Percentiles rank a stretch among this genome's conserved stretches.
Conservation (phyloP, 768 basidiomycete species). For the Porphyrellus cyaneotinctus region DNA sequence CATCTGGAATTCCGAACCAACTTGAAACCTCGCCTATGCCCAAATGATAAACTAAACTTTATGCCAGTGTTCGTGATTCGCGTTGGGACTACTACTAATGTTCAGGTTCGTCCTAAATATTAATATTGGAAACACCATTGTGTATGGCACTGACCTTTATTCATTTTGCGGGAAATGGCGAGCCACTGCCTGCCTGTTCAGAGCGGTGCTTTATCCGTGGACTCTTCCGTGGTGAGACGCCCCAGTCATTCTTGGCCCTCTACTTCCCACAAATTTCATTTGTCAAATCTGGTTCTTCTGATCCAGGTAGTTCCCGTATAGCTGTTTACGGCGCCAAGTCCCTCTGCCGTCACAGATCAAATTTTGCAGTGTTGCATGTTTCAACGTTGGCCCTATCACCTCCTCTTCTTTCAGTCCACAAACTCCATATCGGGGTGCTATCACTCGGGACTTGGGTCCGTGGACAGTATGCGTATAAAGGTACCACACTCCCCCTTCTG, state of each 20-base stretch:
- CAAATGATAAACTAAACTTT: too few species aligned
- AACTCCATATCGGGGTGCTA: constrained; percentile 28
- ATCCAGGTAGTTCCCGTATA: constrained; percentile 13
- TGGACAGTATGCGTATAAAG: constrained; percentile 33
- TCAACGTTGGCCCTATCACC: constrained; percentile 32
- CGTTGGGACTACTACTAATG: too few species aligned
- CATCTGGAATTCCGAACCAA: too few species aligned
- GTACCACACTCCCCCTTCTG: constrained; percentile 4
- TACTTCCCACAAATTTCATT: constrained; percentile 1
- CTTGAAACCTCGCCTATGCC: too few species aligned
- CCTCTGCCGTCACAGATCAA: constrained; percentile 28
- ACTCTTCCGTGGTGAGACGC: constrained; percentile 18
- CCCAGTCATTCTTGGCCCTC: constrained; percentile 17
- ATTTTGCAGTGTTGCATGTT: constrained; percentile 30
- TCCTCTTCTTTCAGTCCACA: constrained; percentile 26
- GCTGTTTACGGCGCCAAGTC: constrained; percentile 25
- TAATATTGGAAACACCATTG: too few species aligned
- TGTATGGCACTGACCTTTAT: constrained; percentile 23
- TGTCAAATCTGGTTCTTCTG: constrained; percentile 21
- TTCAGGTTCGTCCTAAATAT: too few species aligned
- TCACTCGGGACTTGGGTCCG: constrained; percentile 15
- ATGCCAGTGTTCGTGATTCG: too few species aligned
- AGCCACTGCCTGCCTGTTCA: constrained; percentile 17
- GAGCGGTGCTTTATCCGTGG: constrained; percentile 16
- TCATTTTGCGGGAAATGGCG: constrained; percentile 26